These are phyloP conservation scores for Malbranchea zuffiana DNA, from an alignment of 2,329 filamentous ascomycete genomes.

Conservation along the genomic window DNA sequence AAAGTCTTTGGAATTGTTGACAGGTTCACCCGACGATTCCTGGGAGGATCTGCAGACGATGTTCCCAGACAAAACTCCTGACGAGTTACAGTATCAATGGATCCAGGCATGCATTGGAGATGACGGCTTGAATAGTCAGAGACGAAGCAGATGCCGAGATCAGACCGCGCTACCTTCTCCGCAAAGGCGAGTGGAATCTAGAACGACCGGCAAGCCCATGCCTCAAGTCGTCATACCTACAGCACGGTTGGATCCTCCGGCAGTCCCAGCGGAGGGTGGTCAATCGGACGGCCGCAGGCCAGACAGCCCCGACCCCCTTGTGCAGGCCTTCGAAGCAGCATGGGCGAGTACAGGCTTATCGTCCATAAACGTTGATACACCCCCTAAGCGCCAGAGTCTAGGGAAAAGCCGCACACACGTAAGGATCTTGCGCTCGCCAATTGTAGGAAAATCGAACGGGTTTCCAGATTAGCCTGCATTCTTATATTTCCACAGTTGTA, in stretches of 20 bases:
- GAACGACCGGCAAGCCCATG: neutral
- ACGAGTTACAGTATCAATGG: slow-evolving; percentile 13
- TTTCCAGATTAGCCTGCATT: no score
- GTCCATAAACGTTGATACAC: slow-evolving; percentile 15
- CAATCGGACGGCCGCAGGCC: slow-evolving; percentile 1
- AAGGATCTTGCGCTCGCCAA: neutral
- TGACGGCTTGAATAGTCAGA: no score
- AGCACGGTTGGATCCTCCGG: neutral
- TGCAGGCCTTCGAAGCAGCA: slow-evolving; percentile 13
- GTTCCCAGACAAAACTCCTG: slow-evolving; percentile 9
- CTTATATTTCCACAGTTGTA: no score
- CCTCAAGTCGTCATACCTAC: neutral
- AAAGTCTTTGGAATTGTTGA: slow-evolving; percentile 2
- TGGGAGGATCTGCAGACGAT: slow-evolving; percentile 11
- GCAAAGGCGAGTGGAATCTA: no score
- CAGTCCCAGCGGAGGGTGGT: neutral
- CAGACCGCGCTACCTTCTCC: no score
- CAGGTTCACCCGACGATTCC: slow-evolving; percentile 2
- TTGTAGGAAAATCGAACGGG: neutral
- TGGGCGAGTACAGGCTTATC: slow-evolving; percentile 14
- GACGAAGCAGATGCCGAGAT: no score
- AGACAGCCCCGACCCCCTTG: slow-evolving; percentile 15
- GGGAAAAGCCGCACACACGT: no score
- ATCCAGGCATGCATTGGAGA: slow-evolving; percentile 8
- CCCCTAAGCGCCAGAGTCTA: slow-evolving; percentile 5